Base-by-base conservation (phyloP, 164 flowering plant species). In the Nelumbo lutea region DNA sequence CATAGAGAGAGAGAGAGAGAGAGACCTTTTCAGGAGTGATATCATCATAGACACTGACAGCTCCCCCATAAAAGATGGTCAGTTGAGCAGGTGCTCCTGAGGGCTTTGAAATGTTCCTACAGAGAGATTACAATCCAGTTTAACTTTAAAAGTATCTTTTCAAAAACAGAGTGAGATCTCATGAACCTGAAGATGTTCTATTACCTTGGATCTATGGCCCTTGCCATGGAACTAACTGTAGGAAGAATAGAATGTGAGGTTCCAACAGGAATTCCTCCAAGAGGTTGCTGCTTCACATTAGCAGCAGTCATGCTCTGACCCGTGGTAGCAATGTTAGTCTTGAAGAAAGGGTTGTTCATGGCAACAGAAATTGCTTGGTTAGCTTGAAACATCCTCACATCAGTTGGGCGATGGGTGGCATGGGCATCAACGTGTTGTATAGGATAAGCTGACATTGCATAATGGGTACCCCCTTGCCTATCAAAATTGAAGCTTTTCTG, bases 21-120 rank as follows among this genome's bases (percentile, higher is more conserved):
- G 71, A 68, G 39, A 93, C 96, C 96, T 89, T 90, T 75, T 93
- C 98, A n/a, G 90, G 89, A 13, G 95, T 66, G 69, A 93, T 76
- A 73, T 83, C 85, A 47, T 90, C 85, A 72, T 72, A 93, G 58
- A 90, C 95, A 68, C 79, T 82, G 72, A 93, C 98, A 3, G 82
- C 59, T 13, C 98, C 98, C 1, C 74, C 88, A 78, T 89, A 93
- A 72, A 93, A 93, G 76, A 93, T 85, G 62, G 96, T 93, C 77
- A 93, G 62, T 63, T 86, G 96, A 15, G 87, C 75, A 64, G 86
- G 78, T 68, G 85, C 76, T 2, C 68, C 79, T 11, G 81, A 50
- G 41, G 77, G 42, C 78, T 84, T 90, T 43, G 68, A 58, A 64
- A 65, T 73, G 72, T 76, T 82, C 81, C 92, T 87, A 51, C 65